Conservation (phyloP, 2,329 filamentous ascomycete species). For the Chaetomium olivaceum region DNA sequence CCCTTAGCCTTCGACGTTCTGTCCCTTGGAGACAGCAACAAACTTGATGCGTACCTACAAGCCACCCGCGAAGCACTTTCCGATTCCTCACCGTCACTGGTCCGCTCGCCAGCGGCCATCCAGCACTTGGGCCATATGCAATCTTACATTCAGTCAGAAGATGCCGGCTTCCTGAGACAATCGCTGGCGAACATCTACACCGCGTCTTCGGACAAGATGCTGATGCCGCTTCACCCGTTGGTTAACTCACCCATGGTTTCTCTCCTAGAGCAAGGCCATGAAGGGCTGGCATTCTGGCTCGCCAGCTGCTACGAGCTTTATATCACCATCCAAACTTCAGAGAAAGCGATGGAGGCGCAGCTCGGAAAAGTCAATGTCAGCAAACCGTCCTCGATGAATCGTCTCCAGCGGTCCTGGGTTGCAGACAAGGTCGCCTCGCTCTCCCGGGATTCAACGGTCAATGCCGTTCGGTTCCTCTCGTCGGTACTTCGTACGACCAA, state of each 20-base stretch:
- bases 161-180: conserved; percentile 38
- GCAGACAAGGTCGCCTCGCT: conserved; percentile 56
- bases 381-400: conserved; percentile 56
- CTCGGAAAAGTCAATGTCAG: conserved; percentile 46
- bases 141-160: conserved; percentile 35
- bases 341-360: conserved; percentile 46
- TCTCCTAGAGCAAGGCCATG: conserved; percentile 43
- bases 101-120: conserved; percentile 24
- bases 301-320: conserved; percentile 54
- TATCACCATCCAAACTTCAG: conserved; percentile 46
- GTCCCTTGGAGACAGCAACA: conserved; percentile 47
- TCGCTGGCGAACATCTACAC: conserved; percentile 39
- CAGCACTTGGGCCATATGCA: conserved; percentile 28
- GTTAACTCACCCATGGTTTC: conserved; percentile 57
- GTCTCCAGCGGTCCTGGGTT: conserved; percentile 61
- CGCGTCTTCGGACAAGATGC: conserved; percentile 28
- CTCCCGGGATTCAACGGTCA: conserved; percentile 61
- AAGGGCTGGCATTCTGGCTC: conserved; percentile 50
- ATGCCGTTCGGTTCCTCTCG: conserved; percentile 53
- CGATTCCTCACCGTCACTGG: conserved; percentile 16
- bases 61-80: conserved; percentile 21
- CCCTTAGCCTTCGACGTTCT: conserved; percentile 49
- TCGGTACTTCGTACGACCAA: conserved; percentile 46
- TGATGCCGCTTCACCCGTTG: conserved; percentile 59
- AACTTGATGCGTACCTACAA: conserved; percentile 39